These are phyloP conservation scores for Cucumis cinereus DNA, from an alignment of 306 rosid genomes.

Conservation along the genomic window DNA sequence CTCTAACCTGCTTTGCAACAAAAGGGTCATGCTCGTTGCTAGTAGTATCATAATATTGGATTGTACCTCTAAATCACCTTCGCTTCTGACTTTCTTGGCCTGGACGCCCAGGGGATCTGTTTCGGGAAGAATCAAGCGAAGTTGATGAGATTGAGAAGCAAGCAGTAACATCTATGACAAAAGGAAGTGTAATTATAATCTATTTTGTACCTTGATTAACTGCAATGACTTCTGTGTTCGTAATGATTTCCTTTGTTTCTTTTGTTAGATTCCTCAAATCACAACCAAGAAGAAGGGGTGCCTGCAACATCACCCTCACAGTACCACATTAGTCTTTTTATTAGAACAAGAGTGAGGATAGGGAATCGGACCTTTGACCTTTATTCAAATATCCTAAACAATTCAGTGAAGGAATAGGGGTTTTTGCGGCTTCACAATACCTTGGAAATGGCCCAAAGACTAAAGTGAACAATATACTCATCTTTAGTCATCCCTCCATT, in stretches of 20 bases:
- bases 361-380: no score
- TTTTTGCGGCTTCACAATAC: slow-evolving; percentile 14
- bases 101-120: slow-evolving; percentile 78
- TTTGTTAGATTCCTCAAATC: slow-evolving; percentile 64
- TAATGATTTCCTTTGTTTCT: slow-evolving; percentile 52
- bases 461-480: slow-evolving; percentile 85
- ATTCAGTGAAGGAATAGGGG: background rate
- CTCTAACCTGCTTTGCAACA: background rate
- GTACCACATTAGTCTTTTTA: background rate
- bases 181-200: background rate
- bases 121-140: background rate
- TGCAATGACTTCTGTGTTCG: slow-evolving; percentile 67
- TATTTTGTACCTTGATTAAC: slow-evolving; percentile 61
- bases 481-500: slow-evolving; percentile 88
- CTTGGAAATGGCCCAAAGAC: slow-evolving; percentile 96
- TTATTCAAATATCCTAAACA: background rate
- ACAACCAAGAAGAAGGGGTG: slow-evolving; percentile 98
- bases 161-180: background rate
- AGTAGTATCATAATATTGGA: background rate
- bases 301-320: slow-evolving; percentile 32
- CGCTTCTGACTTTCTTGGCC: slow-evolving; percentile 79
- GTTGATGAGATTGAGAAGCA: background rate
- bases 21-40: background rate
- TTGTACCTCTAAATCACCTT: slow-evolving; percentile 73
- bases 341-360: no score